phyloP scores from a whole-genome alignment of 2,329 filamentous ascomycete genomes.

The Aspergillus sp. region DNA sequence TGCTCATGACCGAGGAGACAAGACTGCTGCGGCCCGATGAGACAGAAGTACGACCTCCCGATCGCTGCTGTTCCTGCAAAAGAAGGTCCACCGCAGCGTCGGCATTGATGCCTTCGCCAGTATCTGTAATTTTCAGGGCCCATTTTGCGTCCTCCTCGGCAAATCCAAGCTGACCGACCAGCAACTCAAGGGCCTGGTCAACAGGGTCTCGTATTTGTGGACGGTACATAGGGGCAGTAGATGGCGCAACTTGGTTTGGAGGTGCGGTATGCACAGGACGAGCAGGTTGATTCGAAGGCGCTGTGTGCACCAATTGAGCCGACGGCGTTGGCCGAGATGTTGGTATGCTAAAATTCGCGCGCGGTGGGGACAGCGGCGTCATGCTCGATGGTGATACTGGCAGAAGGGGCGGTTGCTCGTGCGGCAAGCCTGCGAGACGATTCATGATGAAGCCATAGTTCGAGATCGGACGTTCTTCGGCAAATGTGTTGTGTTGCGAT shows the following conservation, averaged over 20 bases:
- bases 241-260: background rate
- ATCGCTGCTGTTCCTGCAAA: slow-evolving; percentile 36
- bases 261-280: background rate
- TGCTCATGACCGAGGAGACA: slow-evolving; percentile 24
- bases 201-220: slow-evolving; percentile 50
- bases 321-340: background rate
- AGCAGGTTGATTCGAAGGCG: background rate
- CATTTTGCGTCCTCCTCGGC: slow-evolving; percentile 53
- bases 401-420: slow-evolving; percentile 13
- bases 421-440: slow-evolving; percentile 26
- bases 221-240: background rate
- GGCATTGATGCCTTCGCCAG: slow-evolving; percentile 57
- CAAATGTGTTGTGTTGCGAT: slow-evolving; percentile 16
- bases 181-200: slow-evolving; percentile 54
- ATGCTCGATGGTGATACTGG: slow-evolving; percentile 18
- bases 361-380: slow-evolving; percentile 6
- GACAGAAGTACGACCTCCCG: background rate
- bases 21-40: slow-evolving; percentile 11
- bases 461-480: slow-evolving; percentile 40
- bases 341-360: background rate
- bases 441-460: slow-evolving; percentile 36
- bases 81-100: slow-evolving; percentile 58
- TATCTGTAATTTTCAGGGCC: slow-evolving; percentile 59
- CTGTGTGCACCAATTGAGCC: background rate
- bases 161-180: slow-evolving; percentile 60